Evolutionary conservation across 2,329 filamentous ascomycete genomes (phyloP), one percentile per base, ranked within the genome.

Genomic region (Aciculosporium take): DNA sequence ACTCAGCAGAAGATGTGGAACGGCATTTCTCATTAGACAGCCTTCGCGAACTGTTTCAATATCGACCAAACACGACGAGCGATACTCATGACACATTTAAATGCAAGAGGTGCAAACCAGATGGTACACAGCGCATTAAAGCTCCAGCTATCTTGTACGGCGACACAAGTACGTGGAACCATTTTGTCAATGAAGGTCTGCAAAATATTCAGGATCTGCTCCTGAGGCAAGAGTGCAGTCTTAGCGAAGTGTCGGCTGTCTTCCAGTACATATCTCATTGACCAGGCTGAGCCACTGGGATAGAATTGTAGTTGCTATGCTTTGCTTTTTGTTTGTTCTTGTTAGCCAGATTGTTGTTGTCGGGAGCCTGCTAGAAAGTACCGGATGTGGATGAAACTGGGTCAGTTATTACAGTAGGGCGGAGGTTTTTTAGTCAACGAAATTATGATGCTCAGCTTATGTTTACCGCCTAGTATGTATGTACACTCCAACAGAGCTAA

Each of bases 31-130:
- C 83, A 12, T 69, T 94, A 1, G 91, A 96, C 56, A 87, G 82
- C 41, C 68, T 98, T 37, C 75, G 89, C 27, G 91, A 98, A 60
- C 68, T 98, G 23, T 98, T 98, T 68, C 85, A 94, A 62, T 96
- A 94, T 62, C 79, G 85, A 40, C 72, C 79, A 0, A 76, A 80
- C 36, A 98, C 91, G 1, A 80, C 69, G 13, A 94, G 86, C 52
- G 93, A 98, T 55, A 98, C 91, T 0, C 91, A 98, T 58, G 91
- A 96, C 56, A 96, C 89, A 0, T 96, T 98, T 72, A 96, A 94
- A 65, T 98, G 91, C 61, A 95, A 94, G 67, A 72, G 91, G 31
- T 98, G 91, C 61, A 84, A 82, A 54, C 80, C 84, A 1, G 85
- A 94, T 53, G 89, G 89, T 1, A 81, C 73, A 46, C 91, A 98